These are phyloP conservation scores for Cercospora citrullina DNA, from an alignment of 2,329 filamentous ascomycete species.

Conservation along the genomic window DNA sequence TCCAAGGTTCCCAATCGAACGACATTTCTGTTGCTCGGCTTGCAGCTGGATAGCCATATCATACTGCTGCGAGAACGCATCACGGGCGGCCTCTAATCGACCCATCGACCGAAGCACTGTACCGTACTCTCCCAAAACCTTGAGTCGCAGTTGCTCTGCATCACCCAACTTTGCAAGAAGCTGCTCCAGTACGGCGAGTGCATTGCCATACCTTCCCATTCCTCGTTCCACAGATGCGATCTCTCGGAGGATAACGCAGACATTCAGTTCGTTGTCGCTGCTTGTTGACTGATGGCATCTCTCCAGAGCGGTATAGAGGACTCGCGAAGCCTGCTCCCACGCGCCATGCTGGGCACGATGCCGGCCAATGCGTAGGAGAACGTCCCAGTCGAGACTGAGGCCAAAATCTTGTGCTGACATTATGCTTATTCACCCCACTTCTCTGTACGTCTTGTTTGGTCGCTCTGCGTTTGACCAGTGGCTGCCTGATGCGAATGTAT, in stretches of 20 bases:
- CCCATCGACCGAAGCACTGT: background rate
- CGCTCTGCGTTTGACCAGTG: background rate
- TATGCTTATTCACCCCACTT: background rate
- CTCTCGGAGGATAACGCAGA: background rate
- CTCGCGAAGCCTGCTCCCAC: background rate
- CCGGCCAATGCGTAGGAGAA: background rate
- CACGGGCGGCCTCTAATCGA: background rate
- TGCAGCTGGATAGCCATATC: background rate
- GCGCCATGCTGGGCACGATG: background rate
- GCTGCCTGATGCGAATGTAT: background rate
- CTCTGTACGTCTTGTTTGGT: background rate
- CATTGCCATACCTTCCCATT: background rate
- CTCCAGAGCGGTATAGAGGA: background rate
- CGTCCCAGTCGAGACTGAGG: background rate
- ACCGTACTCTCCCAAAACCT: background rate
- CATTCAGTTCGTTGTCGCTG: background rate
- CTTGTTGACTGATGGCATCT: background rate
- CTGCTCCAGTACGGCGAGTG: background rate
- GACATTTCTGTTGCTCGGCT: background rate
- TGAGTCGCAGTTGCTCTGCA: background rate
- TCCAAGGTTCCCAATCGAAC: background rate
- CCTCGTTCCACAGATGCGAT: background rate
- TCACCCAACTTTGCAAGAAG: background rate
- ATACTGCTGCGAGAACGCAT: background rate
- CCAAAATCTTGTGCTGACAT: background rate